Base-by-base conservation (phyloP, 2,329 filamentous ascomycete genomes). In the Alternaria incomplexa region DNA sequence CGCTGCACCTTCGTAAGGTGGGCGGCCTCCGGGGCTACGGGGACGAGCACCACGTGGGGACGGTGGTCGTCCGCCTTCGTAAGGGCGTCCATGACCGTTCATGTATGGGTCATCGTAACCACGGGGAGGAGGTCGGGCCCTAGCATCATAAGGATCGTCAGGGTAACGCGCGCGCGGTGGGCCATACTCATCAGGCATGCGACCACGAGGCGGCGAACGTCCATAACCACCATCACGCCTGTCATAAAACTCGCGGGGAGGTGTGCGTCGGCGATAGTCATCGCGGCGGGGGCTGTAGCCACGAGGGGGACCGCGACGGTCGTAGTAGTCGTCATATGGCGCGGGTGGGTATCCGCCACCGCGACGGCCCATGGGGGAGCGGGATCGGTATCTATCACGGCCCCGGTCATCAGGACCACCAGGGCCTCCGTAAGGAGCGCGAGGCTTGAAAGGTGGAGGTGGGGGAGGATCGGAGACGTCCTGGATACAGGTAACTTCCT, bases 261-360 rank as follows among this genome's bases (percentile, higher is more conserved):
- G 90, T 61, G 87, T 85, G 75, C 93, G 95, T 73, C 94, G 90
- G 76, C 96, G 93, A 78, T 95, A 93, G 81, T 97, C 97, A 68
- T 91, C 90, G 65, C 91, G 89, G 68, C 91, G 90, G 66, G 93
- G 94, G 80, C 91, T 96, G 80, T 96, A 97, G 63, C 90, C 92
- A 72, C 93, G 89, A 62, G 89, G 89, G 64, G 92, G 91, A 47
- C 90, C 91, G 74, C 95, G 93, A 73, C 93, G 90, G 79, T 96
- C 94, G 73, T 96, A 84, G 76, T 85, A 82, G 65, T 85, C 92
- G 76, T 95, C 92, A 66, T 87, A 84, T 40, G 89, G 87, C 61
- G 86, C 86, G 63, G 87, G 82, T 67, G 82, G 83, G 67, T 83
- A 86, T 66, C 91, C 90, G 44, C 65, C 65, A 36, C 63, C 62